Evolutionary conservation across 768 basidiomycete genomes (phyloP), one percentile per base, ranked within the genome.

Genomic region (Agaricus bisporus): DNA sequence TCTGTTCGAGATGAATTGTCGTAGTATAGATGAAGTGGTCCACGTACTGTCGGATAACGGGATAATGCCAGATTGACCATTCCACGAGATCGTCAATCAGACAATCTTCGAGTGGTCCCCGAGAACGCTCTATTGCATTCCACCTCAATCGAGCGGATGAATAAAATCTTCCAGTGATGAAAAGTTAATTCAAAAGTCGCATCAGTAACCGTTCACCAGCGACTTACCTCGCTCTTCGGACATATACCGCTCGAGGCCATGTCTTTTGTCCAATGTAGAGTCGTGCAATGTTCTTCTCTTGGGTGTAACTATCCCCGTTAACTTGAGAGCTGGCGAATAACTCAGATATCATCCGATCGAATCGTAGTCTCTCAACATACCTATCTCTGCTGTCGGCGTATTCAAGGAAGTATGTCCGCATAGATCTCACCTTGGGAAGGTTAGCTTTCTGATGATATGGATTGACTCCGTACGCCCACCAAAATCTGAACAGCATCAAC

Each of bases 41-140:
- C 17, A 64, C 71, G 49, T 57, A 80, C 79, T 75, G 71, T 57
- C 79, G 65, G 46, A 81, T 70, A 18, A 71, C 69, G 5, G 85
- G 79, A 67, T 88, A 90, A 58, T 85, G 76, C 85, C 86, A 90
- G 66, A 90, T 71, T 1, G 81, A 83, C 87, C 87, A 90, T 56
- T 87, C 79, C 1, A 81, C 73, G 1, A 88, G 67, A 62, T 90
- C 87, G 59, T 87, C 85, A 45, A 90, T 81, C 29, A 90, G 70
- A 14, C 65, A 61, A 59, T 87, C 78, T 64, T 88, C 83, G 11
- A 84, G 66, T 4, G 70, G 64, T 4, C 82, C 78, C 51, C 85
- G 76, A 53, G 70, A 70, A 43, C 87, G 76, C 63, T 88, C 86
- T n/a, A 86, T 75, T 0, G 81, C 80, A 59, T 87, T 88, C 86